Conservation (phyloP, 768 basidiomycete species). For the Hemileccinum impolitum region DNA sequence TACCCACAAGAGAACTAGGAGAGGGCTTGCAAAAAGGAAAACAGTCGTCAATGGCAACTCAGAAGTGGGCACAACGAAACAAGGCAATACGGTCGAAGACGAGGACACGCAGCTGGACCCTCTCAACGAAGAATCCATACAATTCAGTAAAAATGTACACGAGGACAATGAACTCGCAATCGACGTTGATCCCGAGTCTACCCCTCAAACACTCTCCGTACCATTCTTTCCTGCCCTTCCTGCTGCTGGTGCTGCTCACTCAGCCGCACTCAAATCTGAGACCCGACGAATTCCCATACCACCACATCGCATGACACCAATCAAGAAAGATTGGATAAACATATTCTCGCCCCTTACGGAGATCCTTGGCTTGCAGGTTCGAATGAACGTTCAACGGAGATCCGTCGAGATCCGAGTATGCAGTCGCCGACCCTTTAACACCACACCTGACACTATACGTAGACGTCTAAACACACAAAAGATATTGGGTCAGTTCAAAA, state of each 20-base stretch:
- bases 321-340: conserved; percentile 95
- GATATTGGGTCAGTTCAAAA: conserved; percentile 93
- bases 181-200: conserved; percentile 45
- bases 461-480: conserved; percentile 95
- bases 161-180: conserved; percentile 66
- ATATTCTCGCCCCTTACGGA: conserved; percentile 95
- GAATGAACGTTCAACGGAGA: conserved; percentile 92
- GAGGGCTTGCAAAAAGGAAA: conserved; percentile 42
- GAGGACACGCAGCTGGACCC: conserved; percentile 29
- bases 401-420: conserved; percentile 91
- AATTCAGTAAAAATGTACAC: conserved; percentile 14
- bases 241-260: conserved; percentile 51
- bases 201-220: conserved; percentile 46
- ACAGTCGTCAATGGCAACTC: conserved; percentile 3
- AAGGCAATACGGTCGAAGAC: conserved; percentile 21
- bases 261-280: conserved; percentile 67
- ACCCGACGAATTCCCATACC: conserved; percentile 88
- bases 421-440: conserved; percentile 5
- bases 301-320: conserved; percentile 94
- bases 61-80: conserved; percentile 12
- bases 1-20: conserved; percentile 42
- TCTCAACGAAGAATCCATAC: conserved; percentile 6
- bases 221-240: conserved; percentile 71
- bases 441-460: conserved; percentile 3
- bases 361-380: conserved; percentile 89